Conservation (phyloP, 1,284 basidiomycete genomes). For the Irpex sp. region DNA sequence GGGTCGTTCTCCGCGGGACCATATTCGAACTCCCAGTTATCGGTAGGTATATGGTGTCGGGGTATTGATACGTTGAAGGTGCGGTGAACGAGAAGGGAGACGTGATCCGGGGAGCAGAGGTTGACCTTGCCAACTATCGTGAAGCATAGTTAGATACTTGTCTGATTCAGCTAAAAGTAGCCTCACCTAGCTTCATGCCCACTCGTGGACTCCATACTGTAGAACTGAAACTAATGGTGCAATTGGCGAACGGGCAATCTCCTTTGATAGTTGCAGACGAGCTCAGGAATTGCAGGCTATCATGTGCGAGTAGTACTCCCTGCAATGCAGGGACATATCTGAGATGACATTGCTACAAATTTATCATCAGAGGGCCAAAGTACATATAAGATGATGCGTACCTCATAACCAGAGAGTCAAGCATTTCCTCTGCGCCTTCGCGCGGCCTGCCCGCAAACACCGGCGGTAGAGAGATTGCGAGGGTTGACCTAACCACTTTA, state of each 20-base stretch:
- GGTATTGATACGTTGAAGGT: constrained; percentile 98
- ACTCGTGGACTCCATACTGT: constrained; percentile 89
- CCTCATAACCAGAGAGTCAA: constrained; percentile 95
- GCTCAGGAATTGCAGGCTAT: constrained; percentile 69
- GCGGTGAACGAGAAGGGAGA: constrained; percentile 88
- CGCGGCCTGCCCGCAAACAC: constrained; percentile 71
- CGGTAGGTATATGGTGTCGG: constrained; percentile 82
- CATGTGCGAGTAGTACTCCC: constrained; percentile 88
- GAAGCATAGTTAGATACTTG: neutral
- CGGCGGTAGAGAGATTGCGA: constrained; percentile 80
- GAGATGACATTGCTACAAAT: neutral
- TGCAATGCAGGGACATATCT: constrained; percentile 88
- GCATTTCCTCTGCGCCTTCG: constrained; percentile 79
- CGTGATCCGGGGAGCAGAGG: constrained; percentile 90
- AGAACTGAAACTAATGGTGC: constrained; percentile 76
- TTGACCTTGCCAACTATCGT: constrained; percentile 79
- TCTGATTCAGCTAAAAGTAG: constrained; percentile 3
- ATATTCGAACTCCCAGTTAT: constrained; percentile 86
- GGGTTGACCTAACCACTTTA: constrained; percentile 58
- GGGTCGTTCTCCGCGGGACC: constrained; percentile 75
- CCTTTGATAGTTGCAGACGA: constrained; percentile 70
- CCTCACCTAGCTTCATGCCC: constrained; percentile 80
- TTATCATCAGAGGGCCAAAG: neutral
- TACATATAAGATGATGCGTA: constrained; percentile 33
- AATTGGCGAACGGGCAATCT: constrained; percentile 87